phyloP scores from a whole-genome alignment of 225 moss, liverwort and hornwort genomes.

The Marchantia polymorpha region DNA sequence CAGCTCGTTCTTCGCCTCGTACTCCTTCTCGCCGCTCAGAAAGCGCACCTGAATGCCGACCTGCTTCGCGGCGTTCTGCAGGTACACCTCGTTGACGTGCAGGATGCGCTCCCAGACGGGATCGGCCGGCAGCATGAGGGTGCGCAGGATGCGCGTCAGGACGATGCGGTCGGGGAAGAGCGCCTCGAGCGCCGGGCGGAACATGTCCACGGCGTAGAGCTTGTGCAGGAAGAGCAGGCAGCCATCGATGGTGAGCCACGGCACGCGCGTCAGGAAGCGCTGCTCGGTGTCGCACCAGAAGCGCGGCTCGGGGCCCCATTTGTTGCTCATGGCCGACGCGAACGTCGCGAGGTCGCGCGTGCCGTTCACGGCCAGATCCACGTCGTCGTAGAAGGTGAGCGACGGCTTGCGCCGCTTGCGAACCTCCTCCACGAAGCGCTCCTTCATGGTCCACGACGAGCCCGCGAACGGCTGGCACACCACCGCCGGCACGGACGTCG shows the following conservation, averaged over 20 bases:
- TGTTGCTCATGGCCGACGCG: conserved; percentile 15
- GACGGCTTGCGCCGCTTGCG: conserved; percentile 15
- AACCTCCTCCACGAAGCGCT: conserved; percentile 15
- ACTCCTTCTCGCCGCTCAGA: conserved; percentile 13
- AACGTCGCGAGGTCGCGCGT: conserved; percentile 5
- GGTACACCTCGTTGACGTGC: conserved; percentile 30
- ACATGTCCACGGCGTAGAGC: conserved; percentile 33
- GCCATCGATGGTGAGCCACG: conserved; percentile 32
- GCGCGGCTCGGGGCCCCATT: conserved; percentile 31
- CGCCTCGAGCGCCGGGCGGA: conserved; percentile 34
- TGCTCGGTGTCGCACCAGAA: conserved; percentile 48
- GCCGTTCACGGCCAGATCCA: conserved; percentile 20
- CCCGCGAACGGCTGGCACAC: conserved; percentile 76
- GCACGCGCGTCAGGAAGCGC: conserved; percentile 8
- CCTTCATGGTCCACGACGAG: conserved; percentile 66
- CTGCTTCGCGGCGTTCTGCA: conserved; percentile 23
- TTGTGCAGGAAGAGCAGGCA: conserved; percentile 33
- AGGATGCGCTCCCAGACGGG: conserved; percentile 32
- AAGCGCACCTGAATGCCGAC: conserved; percentile 39
- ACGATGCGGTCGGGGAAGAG: conserved; percentile 42
- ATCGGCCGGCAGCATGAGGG: conserved; percentile 35
- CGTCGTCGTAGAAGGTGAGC: conserved; percentile 12
- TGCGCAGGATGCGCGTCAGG: conserved; percentile 31
- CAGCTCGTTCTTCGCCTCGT: conserved; percentile 18
- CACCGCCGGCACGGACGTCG: conserved; percentile 47